Conservation (phyloP, 1,139 yeast species). For the Hyphopichia fennica region DNA sequence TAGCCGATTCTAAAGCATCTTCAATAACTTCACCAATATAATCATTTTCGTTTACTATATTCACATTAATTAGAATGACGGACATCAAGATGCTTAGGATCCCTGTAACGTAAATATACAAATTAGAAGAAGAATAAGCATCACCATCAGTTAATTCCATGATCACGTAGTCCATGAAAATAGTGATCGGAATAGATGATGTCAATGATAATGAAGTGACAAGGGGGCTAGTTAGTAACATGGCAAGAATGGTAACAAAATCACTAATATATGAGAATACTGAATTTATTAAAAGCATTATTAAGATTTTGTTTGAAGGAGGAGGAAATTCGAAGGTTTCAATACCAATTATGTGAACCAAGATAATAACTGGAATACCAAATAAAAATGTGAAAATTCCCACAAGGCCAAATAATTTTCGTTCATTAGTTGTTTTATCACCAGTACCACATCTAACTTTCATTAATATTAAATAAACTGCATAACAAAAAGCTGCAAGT, state of each 20-base stretch:
- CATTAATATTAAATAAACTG: slow-evolving; percentile 45
- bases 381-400: slow-evolving; percentile 42
- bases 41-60: slow-evolving; percentile 44
- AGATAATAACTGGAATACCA: slow-evolving; percentile 37
- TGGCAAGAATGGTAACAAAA: slow-evolving; percentile 48
- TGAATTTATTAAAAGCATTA: slow-evolving; percentile 41
- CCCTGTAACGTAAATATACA: slow-evolving; percentile 42
- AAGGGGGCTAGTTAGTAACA: slow-evolving; percentile 54
- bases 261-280: slow-evolving; percentile 50
- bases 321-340: slow-evolving; percentile 47
- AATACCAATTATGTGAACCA: slow-evolving; percentile 32
- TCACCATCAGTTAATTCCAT: slow-evolving; percentile 21
- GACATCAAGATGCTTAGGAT: slow-evolving; percentile 47
- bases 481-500: slow-evolving; percentile 47
- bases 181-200: slow-evolving; percentile 53
- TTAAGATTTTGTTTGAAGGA: slow-evolving; percentile 29
- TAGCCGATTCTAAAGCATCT: slow-evolving; percentile 49
- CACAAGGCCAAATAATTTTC: slow-evolving; percentile 47
- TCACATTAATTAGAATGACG: slow-evolving; percentile 47
- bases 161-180: slow-evolving; percentile 44
- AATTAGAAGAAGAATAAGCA: slow-evolving; percentile 19
- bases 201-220: slow-evolving; percentile 54
- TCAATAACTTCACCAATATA: slow-evolving; percentile 50
- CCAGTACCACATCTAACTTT: slow-evolving; percentile 46
- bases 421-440: slow-evolving; percentile 45